Evolutionary conservation across 225 moss, liverwort and hornwort genomes (phyloP).

Genomic region (Antitrichia curtipendula): DNA sequence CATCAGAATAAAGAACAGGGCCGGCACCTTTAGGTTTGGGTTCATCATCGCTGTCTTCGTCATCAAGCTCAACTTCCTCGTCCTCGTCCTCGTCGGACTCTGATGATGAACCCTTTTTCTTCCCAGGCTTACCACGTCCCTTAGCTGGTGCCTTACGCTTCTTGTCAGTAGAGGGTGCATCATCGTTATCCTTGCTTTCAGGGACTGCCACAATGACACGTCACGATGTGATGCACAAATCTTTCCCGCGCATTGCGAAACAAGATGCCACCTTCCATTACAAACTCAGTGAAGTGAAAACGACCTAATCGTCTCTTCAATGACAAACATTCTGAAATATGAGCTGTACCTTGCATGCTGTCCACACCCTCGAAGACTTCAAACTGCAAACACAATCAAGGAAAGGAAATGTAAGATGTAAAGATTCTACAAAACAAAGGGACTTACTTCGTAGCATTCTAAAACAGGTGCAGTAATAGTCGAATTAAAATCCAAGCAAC

Average conservation of each 20-base stretch:
- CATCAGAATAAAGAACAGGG: neutral
- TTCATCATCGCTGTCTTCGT: conserved; percentile 37
- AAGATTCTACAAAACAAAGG: neutral
- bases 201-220: neutral
- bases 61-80: conserved; percentile 23
- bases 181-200: conserved; percentile 30
- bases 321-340: neutral
- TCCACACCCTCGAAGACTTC: conserved; percentile 40
- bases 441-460: neutral
- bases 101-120: conserved; percentile 37
- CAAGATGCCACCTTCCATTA: neutral
- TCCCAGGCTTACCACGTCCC: conserved; percentile 34
- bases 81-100: conserved; percentile 46
- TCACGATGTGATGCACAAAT: neutral
- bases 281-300: neutral
- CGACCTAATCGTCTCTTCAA: neutral
- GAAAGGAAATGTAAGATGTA: neutral
- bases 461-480: neutral
- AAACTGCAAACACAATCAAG: conserved; percentile 13
- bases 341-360: conserved; percentile 29
- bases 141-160: conserved; percentile 60
- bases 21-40: conserved; percentile 37
- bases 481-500: neutral
- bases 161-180: conserved; percentile 30
- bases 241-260: neutral